Base-by-base conservation (phyloP, 768 basidiomycete genomes). In the Hygrophoropsis aurantiaca region DNA sequence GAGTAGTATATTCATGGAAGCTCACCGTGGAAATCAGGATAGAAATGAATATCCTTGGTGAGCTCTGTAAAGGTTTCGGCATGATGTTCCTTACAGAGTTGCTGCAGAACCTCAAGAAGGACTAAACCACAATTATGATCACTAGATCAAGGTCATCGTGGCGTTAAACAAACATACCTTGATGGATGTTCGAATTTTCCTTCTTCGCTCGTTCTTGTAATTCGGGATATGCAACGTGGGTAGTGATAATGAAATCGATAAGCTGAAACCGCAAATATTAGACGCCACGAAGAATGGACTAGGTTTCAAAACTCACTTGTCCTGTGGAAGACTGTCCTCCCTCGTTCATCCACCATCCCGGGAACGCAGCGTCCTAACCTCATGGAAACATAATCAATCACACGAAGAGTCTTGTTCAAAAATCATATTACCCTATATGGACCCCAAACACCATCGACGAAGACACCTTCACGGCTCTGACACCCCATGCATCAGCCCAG, bases 311-410 rank as follows among this genome's bases (percentile, higher is more conserved):
- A 52, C 68, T 40, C 43, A 87, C 87, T 69, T 93, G 91, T n/a
- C 97, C 97, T 0, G 97, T 99, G 1, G 94, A 94, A 7, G 94
- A 97, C 68, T 99, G 97, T 2, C 97, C 97, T 32, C 95, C 97
- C 68, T 99, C 97, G 59, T 94, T 99, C 93, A 97, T 97, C 97
- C 95, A 99, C 87, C 91, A 94, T 15, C 86, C 92, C 35, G 84
- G 84, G 69, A 97, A 94, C 25, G 94, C 78, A 5, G 92, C 85
- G 59, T 97, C 86, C 81, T 90, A 54, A 19, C 13, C 13, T 2
- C 2, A 38, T 44, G 11, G 50, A 47, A 34, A 40, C 26, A 40
- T 24, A 16, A 25, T 34, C 52, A 5, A 19, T 16, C 16, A 35
- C 53, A 38, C 15, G 15, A 24, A n/a, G 2, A 26, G n/a, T 16